phyloP scores from a whole-genome alignment of 1,139 yeast genomes.

The Yamadazyma aaseri region DNA sequence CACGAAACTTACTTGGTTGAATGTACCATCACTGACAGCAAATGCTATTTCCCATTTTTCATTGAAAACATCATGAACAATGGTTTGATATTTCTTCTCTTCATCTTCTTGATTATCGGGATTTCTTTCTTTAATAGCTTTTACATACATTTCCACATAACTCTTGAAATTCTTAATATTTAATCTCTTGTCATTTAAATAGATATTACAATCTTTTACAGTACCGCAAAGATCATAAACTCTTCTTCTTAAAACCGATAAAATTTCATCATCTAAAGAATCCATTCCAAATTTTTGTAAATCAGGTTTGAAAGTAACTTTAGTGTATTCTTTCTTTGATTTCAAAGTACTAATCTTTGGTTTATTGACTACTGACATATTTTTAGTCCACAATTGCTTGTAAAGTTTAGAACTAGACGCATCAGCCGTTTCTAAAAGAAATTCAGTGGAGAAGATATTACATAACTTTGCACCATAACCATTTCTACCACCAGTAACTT shows the following conservation, averaged over 20 bases:
- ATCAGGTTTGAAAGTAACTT: conserved; percentile 88
- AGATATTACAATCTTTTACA: conserved; percentile 79
- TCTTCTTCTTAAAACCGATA: conserved; percentile 86
- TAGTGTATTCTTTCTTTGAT: conserved; percentile 75
- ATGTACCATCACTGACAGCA: conserved; percentile 84
- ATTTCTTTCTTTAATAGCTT: conserved; percentile 50
- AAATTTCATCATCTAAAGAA: conserved; percentile 71
- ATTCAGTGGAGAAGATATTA: conserved; percentile 90
- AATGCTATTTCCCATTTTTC: conserved; percentile 94
- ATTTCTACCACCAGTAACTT: conserved; percentile 98
- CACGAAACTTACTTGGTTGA: conserved; percentile 94
- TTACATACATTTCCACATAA: conserved; percentile 88
- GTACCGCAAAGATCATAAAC: conserved; percentile 96
- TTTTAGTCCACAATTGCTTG: conserved; percentile 80
- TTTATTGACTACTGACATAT: conserved; percentile 76
- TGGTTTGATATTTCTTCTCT: conserved; percentile 43
- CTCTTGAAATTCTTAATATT: conserved; percentile 74
- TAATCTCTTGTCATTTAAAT: conserved; percentile 71
- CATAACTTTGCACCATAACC: conserved; percentile 94
- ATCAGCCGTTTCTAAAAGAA: conserved; percentile 88
- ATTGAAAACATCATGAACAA: conserved; percentile 73
- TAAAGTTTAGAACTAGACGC: conserved; percentile 60
- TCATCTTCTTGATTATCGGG: conserved; percentile 31
- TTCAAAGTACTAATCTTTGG: conserved; percentile 68
- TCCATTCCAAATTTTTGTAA: conserved; percentile 82